phyloP scores from a whole-genome alignment of 345 rosid species.

The Rhizophora apiculata region DNA sequence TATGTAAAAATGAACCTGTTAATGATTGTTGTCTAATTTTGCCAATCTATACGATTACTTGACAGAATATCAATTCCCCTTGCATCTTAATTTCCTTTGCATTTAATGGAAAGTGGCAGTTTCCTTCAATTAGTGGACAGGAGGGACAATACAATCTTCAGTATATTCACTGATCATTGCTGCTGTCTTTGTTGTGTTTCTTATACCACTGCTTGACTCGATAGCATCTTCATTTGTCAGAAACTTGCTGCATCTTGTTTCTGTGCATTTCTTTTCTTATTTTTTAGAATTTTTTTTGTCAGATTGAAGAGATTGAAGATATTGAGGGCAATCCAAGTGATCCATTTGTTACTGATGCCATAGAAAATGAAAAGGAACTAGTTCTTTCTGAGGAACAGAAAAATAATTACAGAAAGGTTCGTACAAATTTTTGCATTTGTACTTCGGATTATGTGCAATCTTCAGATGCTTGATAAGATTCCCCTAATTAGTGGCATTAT shows the following conservation, averaged over 20 bases:
- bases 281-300: conserved; percentile 17
- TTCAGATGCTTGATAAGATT: not conserved
- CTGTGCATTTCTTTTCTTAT: conserved; percentile 1
- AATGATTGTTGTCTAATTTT: too few relatives aligned
- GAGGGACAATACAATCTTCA: too few relatives aligned
- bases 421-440: conserved; percentile 10
- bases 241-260: conserved; percentile 5
- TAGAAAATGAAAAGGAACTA: conserved; percentile 73
- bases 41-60: too few relatives aligned
- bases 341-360: conserved; percentile 78
- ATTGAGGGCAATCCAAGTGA: conserved; percentile 62
- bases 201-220: too few relatives aligned
- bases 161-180: too few relatives aligned
- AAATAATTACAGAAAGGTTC: conserved; percentile 73
- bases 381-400: conserved; percentile 77
- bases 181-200: too few relatives aligned
- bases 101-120: not conserved
- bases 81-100: not conserved
- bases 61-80: too few relatives aligned
- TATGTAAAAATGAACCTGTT: too few relatives aligned
- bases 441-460: not conserved
- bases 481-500: too few relatives aligned
- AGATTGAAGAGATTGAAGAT: conserved; percentile 99
- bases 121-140: not conserved
- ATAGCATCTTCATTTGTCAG: not conserved